Evolutionary conservation across 495 filamentous ascomycete species (phyloP), one percentile per base, ranked within the genome.

Genomic region (Cercophora sp.): DNA sequence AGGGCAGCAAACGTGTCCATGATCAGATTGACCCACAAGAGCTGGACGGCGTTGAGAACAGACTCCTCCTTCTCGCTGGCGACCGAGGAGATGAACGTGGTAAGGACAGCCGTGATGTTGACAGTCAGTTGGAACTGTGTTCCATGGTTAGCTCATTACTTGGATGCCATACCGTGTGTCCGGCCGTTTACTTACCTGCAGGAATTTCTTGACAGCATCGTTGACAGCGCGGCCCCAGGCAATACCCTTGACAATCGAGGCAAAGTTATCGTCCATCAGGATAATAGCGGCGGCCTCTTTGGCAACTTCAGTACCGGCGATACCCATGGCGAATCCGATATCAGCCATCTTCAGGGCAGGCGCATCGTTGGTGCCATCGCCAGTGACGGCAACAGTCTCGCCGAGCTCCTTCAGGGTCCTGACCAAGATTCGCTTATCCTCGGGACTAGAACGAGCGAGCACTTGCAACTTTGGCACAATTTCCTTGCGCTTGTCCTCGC

Each of bases 321-420:
- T 91, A 31, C 89, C 89, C 89, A 95, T 95, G 50, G 89, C 90
- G 67, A 95, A 95, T n/a, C 89, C 89, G 26, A 95, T 87, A 69
- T 95, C 89, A 13, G 89, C 88, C 57, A 85, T 85, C 61, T 87
- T 89, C 53, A 95, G 75, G 42, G 89, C 89, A 9, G 89, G 89
- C 1, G 88, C 89, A 68, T 95, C 89, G 58, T 95, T 95, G 29
- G 89, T 95, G 13, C 89, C 89, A 61, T 95, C 89, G 31, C 89
- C 89, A 3, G 89, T 95, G 1, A 92, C 88, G 40, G 88, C 88
- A 32, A 92, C 88, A 2, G 84, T 89, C 55, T 90, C 86, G 6
- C 85, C 88, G 20, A 87, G 77, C 15, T 83, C 70, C 70, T 89
- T 89, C 20, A 92, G 80, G 15, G 80, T 80, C 13, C 79, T 76